These are phyloP conservation scores for Teratosphaeria pseudoeucalypti DNA, from an alignment of 2,329 filamentous ascomycete genomes.

Conservation along the genomic window DNA sequence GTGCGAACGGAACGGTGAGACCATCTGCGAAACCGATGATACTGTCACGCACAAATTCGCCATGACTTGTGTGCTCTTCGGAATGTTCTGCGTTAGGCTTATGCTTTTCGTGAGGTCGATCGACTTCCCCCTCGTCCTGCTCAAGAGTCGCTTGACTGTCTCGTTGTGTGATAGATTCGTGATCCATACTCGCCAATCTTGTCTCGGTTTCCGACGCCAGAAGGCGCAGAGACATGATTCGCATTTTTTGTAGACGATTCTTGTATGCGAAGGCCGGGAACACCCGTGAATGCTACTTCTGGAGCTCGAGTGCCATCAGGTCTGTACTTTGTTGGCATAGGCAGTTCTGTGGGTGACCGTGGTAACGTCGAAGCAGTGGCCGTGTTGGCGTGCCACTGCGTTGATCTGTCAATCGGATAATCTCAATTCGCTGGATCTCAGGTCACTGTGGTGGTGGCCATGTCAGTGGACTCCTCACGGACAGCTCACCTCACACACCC, in stretches of 20 bases:
- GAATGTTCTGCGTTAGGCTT: neutral
- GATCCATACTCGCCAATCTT: neutral
- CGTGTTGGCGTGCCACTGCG: neutral
- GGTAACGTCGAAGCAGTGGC: neutral
- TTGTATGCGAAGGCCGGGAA: neutral
- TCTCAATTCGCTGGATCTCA: too few species aligned
- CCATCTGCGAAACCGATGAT: constrained; percentile 72
- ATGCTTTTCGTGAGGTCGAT: neutral
- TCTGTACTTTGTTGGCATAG: too few species aligned
- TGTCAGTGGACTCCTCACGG: neutral
- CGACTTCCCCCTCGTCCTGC: neutral
- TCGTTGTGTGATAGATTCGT: neutral
- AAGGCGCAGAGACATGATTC: neutral
- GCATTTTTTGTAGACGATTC: neutral
- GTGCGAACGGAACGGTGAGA: constrained; percentile 67
- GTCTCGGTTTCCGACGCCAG: neutral
- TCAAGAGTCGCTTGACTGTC: neutral
- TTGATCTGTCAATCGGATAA: neutral
- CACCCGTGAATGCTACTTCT: neutral
- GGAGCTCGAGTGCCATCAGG: neutral
- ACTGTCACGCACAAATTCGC: constrained; percentile 48
- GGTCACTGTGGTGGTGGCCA: neutral
- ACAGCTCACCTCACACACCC: neutral
- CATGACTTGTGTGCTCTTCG: constrained; percentile 18
- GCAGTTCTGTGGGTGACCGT: neutral